Evolutionary conservation across 2,329 filamentous ascomycete species (phyloP).

Genomic region (Diaporthe sp.): DNA sequence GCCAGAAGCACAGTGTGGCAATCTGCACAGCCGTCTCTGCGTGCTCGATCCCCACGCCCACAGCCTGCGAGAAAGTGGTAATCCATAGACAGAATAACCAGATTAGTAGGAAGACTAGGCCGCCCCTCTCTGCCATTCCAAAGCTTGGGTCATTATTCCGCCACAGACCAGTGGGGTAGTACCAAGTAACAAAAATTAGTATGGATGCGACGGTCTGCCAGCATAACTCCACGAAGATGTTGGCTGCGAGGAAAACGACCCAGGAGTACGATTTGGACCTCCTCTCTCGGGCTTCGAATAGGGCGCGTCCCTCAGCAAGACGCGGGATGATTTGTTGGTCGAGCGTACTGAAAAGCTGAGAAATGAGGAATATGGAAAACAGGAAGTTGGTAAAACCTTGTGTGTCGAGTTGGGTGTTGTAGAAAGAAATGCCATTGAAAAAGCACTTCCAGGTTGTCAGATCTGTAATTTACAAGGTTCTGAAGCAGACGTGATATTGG

Average conservation of each 20-base stretch:
- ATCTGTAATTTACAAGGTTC: too few relatives aligned
- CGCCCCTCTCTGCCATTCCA: slow-evolving; percentile 56
- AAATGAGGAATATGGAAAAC: slow-evolving; percentile 83
- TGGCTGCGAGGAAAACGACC: slow-evolving; percentile 86
- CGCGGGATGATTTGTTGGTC: slow-evolving; percentile 79
- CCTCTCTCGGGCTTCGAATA: slow-evolving; percentile 88
- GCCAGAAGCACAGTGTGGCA: slow-evolving; percentile 9
- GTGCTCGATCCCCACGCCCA: background rate
- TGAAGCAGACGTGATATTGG: too few relatives aligned
- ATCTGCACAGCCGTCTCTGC: slow-evolving; percentile 10
- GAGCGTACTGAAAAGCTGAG: slow-evolving; percentile 80
- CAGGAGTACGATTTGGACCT: slow-evolving; percentile 88
- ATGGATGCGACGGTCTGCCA: slow-evolving; percentile 84
- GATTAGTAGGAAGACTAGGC: slow-evolving; percentile 73
- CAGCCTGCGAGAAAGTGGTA: slow-evolving; percentile 56
- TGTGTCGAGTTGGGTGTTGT: slow-evolving; percentile 75
- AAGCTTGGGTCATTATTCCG: slow-evolving; percentile 70
- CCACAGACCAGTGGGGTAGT: slow-evolving; percentile 86
- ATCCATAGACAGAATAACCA: slow-evolving; percentile 74
- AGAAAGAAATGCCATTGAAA: slow-evolving; percentile 88
- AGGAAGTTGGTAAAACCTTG: slow-evolving; percentile 88
- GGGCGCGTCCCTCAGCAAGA: slow-evolving; percentile 80
- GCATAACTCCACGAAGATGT: slow-evolving; percentile 86
- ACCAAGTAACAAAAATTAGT: slow-evolving; percentile 85
- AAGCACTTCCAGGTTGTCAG: slow-evolving; percentile 60